phyloP scores from a whole-genome alignment of 352 stramenopile species.

The Plasmopara muralis region DNA sequence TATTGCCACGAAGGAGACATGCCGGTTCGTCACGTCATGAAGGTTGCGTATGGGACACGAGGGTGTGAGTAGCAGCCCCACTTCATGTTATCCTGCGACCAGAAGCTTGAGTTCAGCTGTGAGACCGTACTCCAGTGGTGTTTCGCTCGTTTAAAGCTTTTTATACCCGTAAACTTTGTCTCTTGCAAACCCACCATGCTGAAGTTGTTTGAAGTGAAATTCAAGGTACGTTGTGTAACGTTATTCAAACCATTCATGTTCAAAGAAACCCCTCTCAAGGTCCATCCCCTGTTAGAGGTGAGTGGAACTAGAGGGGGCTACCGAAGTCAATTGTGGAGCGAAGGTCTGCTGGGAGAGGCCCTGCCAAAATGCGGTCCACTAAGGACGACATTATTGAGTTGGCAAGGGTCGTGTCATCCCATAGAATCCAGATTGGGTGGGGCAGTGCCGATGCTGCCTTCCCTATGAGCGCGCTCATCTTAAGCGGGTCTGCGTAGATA shows the following conservation, averaged over 20 bases:
- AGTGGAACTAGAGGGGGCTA: neutral
- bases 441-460: neutral
- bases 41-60: no score
- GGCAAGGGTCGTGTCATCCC: neutral
- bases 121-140: neutral
- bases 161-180: neutral
- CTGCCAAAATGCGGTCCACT: neutral
- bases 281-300: neutral
- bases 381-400: neutral
- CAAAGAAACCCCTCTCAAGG: neutral
- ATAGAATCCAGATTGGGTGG: neutral
- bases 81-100: constrained; percentile 1
- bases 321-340: neutral
- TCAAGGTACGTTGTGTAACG: neutral
- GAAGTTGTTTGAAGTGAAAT: neutral
- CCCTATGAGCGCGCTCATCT: neutral
- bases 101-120: constrained; percentile 2
- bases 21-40: no score
- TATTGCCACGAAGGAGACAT: no score
- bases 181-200: no score
- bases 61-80: no score
- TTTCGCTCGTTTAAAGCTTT: constrained; percentile 3
- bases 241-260: neutral
- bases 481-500: constrained; percentile 1
- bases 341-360: neutral